Evolutionary conservation across 768 basidiomycete species (phyloP).

Genomic region (Boletus speciosus): DNA sequence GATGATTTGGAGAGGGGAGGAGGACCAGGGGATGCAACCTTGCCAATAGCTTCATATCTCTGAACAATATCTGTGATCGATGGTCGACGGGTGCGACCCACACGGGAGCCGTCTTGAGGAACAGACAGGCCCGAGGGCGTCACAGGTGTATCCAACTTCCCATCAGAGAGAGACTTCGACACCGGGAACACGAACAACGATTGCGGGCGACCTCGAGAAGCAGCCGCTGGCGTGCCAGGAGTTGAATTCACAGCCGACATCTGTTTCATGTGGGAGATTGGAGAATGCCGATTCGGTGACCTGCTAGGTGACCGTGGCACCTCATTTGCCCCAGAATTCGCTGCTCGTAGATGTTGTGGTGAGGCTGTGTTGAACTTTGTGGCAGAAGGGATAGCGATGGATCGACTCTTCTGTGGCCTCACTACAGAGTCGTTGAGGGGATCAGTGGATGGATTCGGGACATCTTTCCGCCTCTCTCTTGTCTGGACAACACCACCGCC

Average conservation of each 20-base stretch:
- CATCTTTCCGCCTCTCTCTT: slow-evolving; percentile 42
- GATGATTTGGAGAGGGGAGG: slow-evolving; percentile 35
- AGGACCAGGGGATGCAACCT: slow-evolving; percentile 26
- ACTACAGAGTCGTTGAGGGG: slow-evolving; percentile 8
- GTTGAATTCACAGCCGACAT: slow-evolving; percentile 25
- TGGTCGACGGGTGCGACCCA: slow-evolving; percentile 48
- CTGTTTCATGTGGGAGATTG: slow-evolving; percentile 30
- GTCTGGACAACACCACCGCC: slow-evolving; percentile 49
- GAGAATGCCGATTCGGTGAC: slow-evolving; percentile 28
- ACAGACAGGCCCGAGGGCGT: slow-evolving; percentile 42
- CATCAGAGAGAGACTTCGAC: slow-evolving; percentile 38
- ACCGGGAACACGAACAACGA: slow-evolving; percentile 75
- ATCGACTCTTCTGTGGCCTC: slow-evolving; percentile 20
- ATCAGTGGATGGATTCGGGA: slow-evolving; percentile 18
- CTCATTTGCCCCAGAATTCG: slow-evolving; percentile 14
- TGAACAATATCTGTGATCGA: slow-evolving; percentile 89
- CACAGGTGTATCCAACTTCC: slow-evolving; percentile 32
- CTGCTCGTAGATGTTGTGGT: slow-evolving; percentile 24
- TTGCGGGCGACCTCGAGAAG: slow-evolving; percentile 63
- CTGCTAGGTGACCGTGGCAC: slow-evolving; percentile 26
- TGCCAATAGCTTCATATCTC: slow-evolving; percentile 65
- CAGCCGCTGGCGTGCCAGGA: slow-evolving; percentile 26
- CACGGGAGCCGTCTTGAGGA: slow-evolving; percentile 45
- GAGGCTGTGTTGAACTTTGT: slow-evolving; percentile 22
- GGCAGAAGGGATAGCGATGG: slow-evolving; percentile 16